These are phyloP conservation scores for Dillenia turbinata DNA, from an alignment of 164 flowering plant species.

Conservation along the genomic window DNA sequence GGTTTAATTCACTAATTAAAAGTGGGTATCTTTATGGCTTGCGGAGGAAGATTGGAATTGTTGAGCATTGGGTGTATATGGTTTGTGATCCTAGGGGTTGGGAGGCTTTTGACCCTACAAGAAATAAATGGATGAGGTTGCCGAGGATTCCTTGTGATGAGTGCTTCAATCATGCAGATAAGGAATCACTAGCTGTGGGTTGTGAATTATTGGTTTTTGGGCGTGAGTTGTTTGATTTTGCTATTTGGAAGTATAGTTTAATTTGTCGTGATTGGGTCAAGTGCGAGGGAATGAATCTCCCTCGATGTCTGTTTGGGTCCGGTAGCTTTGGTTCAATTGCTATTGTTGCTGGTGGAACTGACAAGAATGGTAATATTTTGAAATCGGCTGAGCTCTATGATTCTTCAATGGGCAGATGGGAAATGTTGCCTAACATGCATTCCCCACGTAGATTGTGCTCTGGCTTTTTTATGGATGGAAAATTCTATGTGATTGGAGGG, in stretches of 20 bases:
- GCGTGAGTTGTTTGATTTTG: slow-evolving; percentile 47
- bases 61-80: slow-evolving; percentile 58
- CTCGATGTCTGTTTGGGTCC: slow-evolving; percentile 68
- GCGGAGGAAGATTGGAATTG: slow-evolving; percentile 43
- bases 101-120: slow-evolving; percentile 52
- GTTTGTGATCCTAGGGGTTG: slow-evolving; percentile 57
- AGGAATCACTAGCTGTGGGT: slow-evolving; percentile 68
- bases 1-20: slow-evolving; percentile 37
- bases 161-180: slow-evolving; percentile 61
- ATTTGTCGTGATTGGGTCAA: slow-evolving; percentile 35
- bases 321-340: slow-evolving; percentile 53
- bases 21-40: slow-evolving; percentile 41
- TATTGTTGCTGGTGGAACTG: slow-evolving; percentile 68
- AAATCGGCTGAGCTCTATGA: slow-evolving; percentile 62
- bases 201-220: slow-evolving; percentile 64
- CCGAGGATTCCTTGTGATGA: slow-evolving; percentile 67
- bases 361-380: slow-evolving; percentile 44
- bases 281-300: slow-evolving; percentile 47
- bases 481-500: slow-evolving; percentile 67
- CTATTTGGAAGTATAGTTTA: slow-evolving; percentile 54
- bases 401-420: slow-evolving; percentile 51
- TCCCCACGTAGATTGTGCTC: slow-evolving; percentile 57
- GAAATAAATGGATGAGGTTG: slow-evolving; percentile 48
- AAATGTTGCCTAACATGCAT: slow-evolving; percentile 53
- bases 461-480: slow-evolving; percentile 68